Evolutionary conservation across 2,329 filamentous ascomycete genomes (phyloP).

Genomic region (Colletotrichum falcatum): DNA sequence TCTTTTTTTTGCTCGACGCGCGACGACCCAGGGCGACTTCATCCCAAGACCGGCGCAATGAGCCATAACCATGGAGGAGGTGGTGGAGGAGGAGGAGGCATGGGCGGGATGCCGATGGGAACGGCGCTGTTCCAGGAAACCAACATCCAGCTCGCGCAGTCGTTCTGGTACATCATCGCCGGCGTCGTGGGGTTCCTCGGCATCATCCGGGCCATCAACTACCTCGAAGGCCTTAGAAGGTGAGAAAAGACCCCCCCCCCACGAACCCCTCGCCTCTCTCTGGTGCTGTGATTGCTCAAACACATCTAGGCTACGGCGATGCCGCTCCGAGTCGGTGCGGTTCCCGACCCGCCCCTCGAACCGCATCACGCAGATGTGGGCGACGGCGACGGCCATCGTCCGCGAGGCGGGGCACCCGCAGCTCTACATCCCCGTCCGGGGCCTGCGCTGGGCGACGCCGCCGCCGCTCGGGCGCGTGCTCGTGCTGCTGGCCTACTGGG

Average conservation of each 20-base stretch:
- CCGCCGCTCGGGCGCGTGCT: conserved; percentile 68
- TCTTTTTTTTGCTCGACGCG: background rate
- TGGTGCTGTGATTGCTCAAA: conserved; percentile 15
- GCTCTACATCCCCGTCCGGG: conserved; percentile 58
- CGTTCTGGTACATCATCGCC: conserved; percentile 71
- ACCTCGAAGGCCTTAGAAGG: conserved; percentile 57
- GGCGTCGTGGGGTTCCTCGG: conserved; percentile 59
- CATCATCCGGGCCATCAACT: conserved; percentile 57
- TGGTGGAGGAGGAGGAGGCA: background rate
- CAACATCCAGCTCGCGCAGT: conserved; percentile 65
- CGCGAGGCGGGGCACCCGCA: conserved; percentile 70
- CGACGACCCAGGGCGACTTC: background rate
- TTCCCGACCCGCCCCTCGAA: conserved; percentile 66
- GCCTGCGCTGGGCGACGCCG: conserved; percentile 68
- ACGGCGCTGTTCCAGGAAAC: conserved; percentile 55
- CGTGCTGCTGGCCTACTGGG: conserved; percentile 68
- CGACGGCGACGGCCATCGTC: conserved; percentile 67
- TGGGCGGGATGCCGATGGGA: conserved; percentile 45
- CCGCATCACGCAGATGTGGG: conserved; percentile 63
- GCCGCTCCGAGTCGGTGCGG: conserved; percentile 55
- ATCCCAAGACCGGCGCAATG: conserved; percentile 17
- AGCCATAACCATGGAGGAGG: conserved; percentile 43
- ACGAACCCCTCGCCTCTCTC: too few relatives aligned
- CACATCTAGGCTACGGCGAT: conserved; percentile 59
- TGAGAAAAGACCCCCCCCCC: conserved; percentile 41